These are phyloP conservation scores for Mucor mucedo DNA, from an alignment of 371 early-diverging fungal species.

Conservation along the genomic window DNA sequence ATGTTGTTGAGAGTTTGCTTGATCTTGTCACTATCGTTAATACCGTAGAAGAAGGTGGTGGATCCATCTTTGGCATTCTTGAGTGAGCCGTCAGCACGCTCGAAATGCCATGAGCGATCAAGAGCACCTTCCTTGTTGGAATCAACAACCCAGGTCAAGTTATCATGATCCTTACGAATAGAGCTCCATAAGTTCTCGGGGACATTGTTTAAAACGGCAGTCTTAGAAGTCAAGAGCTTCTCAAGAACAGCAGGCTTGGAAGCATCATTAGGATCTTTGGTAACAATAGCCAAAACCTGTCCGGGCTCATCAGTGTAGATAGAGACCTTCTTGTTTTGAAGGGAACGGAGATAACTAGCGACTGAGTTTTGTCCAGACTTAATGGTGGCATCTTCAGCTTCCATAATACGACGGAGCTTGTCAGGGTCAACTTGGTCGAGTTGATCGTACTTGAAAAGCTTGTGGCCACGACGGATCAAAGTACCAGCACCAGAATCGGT, in stretches of 20 bases:
- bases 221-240: constrained; percentile 79
- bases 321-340: constrained; percentile 61
- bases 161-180: constrained; percentile 74
- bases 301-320: constrained; percentile 88
- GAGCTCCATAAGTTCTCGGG: constrained; percentile 89
- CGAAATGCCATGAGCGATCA: constrained; percentile 86
- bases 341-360: constrained; percentile 73
- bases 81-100: constrained; percentile 89
- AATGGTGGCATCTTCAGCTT: constrained; percentile 74
- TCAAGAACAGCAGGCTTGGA: constrained; percentile 71
- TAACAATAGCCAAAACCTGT: constrained; percentile 85
- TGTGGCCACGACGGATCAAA: constrained; percentile 92
- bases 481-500: constrained; percentile 97
- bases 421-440: constrained; percentile 78
- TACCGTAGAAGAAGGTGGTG: constrained; percentile 92
- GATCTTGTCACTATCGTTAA: constrained; percentile 77
- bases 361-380: constrained; percentile 70
- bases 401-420: constrained; percentile 82
- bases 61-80: constrained; percentile 61
- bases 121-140: constrained; percentile 55
- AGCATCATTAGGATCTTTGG: constrained; percentile 53
- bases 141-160: constrained; percentile 57
- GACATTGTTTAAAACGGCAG: constrained; percentile 84
- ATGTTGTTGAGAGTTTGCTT: constrained; percentile 51
- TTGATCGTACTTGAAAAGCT: constrained; percentile 73